phyloP scores from a whole-genome alignment of 1,284 basidiomycete species.

The Leucoagaricus sp. region DNA sequence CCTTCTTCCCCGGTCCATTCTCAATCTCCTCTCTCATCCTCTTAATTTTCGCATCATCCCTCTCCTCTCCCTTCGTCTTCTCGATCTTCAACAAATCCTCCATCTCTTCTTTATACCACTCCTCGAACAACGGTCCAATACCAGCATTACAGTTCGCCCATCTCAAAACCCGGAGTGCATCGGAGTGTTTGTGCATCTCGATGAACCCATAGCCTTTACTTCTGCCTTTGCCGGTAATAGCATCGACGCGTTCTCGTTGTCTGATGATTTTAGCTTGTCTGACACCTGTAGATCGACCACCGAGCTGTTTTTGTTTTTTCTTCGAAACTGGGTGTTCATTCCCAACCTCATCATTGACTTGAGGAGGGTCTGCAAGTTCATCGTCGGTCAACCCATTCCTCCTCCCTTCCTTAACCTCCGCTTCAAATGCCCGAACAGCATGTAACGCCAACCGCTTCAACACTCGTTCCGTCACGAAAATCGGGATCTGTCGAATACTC shows the following conservation, averaged over 20 bases:
- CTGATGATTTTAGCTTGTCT: slow-evolving; percentile 93
- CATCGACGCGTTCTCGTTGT: slow-evolving; percentile 84
- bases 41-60: slow-evolving; percentile 55
- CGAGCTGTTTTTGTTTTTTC: slow-evolving; percentile 31
- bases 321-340: slow-evolving; percentile 26
- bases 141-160: slow-evolving; percentile 92
- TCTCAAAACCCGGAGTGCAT: slow-evolving; percentile 88
- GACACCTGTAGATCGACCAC: slow-evolving; percentile 55
- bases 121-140: slow-evolving; percentile 64
- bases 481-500: slow-evolving; percentile 89
- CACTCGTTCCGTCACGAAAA: slow-evolving; percentile 87
- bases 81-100: slow-evolving; percentile 67
- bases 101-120: slow-evolving; percentile 86
- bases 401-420: slow-evolving; percentile 70
- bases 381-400: slow-evolving; percentile 70
- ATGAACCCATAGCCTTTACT: slow-evolving; percentile 96
- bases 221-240: slow-evolving; percentile 82
- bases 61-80: slow-evolving; percentile 47
- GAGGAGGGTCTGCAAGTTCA: slow-evolving; percentile 56
- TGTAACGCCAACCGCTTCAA: slow-evolving; percentile 88
- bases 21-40: slow-evolving; percentile 64
- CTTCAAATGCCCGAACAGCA: slow-evolving; percentile 78
- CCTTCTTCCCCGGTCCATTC: slow-evolving; percentile 42
- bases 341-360: slow-evolving; percentile 24
- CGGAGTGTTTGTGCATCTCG: slow-evolving; percentile 85